Evolutionary conservation across 495 filamentous ascomycete species (phyloP).

Genomic region (Neurospora sp.): DNA sequence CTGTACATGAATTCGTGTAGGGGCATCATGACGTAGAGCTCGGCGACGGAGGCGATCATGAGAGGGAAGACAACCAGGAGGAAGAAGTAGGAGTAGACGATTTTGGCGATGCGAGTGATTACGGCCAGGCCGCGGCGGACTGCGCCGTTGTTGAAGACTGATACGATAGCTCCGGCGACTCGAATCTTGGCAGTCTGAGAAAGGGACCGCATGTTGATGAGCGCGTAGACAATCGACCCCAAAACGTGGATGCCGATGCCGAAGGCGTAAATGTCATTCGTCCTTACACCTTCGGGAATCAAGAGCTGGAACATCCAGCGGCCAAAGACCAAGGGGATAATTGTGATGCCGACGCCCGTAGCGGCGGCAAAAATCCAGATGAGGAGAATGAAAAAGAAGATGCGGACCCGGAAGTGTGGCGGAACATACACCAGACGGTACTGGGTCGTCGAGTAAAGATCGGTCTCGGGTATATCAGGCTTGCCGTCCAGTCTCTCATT

Average conservation of each 20-base stretch:
- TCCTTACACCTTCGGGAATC: slow-evolving; percentile 54
- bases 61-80: slow-evolving; percentile 70
- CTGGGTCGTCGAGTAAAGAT: slow-evolving; percentile 58
- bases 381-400: slow-evolving; percentile 74
- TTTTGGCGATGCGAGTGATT: slow-evolving; percentile 23
- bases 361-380: slow-evolving; percentile 91
- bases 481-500: slow-evolving; percentile 54
- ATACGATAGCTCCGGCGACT: slow-evolving; percentile 10
- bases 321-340: slow-evolving; percentile 76
- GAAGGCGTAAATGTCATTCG: slow-evolving; percentile 96
- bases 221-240: slow-evolving; percentile 50
- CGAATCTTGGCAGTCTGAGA: slow-evolving; percentile 26
- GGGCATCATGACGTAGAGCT: slow-evolving; percentile 84
- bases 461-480: slow-evolving; percentile 39
- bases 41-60: slow-evolving; percentile 69
- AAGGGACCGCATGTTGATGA: slow-evolving; percentile 42
- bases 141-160: slow-evolving; percentile 25
- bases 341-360: slow-evolving; percentile 82
- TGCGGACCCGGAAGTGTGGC: slow-evolving; percentile 67
- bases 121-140: slow-evolving; percentile 18
- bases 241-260: slow-evolving; percentile 76
- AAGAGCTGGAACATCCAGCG: slow-evolving; percentile 60
- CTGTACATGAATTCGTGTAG: slow-evolving; percentile 69
- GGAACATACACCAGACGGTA: slow-evolving; percentile 85
- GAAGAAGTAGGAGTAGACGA: slow-evolving; percentile 63